A percentile compares a stretch with the other conserved stretches of the same genome.
phyloP scores from a whole-genome alignment of 176 grass and related monocot genomes.

The Hyparrhenia diplandra region DNA sequence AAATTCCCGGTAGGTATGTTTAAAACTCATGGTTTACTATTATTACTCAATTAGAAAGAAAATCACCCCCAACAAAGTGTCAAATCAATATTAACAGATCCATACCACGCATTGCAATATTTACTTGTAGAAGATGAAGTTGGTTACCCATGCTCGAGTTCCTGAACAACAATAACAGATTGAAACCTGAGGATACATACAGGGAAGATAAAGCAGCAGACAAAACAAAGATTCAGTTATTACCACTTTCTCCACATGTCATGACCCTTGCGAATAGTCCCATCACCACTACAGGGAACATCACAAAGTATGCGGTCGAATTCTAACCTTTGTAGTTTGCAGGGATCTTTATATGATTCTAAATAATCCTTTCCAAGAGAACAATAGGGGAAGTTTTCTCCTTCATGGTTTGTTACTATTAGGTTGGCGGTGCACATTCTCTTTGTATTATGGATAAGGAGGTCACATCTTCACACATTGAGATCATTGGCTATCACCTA shows the following conservation, averaged over 20 bases:
- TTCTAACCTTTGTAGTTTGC: conserved; percentile 30
- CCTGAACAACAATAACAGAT: conserved; percentile 43
- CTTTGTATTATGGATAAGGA: conserved; percentile 94
- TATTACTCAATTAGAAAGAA: not conserved
- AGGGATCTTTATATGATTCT: conserved; percentile 14
- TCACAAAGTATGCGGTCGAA: conserved; percentile 90
- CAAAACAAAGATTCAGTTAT: not conserved
- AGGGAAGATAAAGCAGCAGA: conserved; percentile 17
- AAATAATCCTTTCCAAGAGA: conserved; percentile 26
- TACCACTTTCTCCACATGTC: conserved; percentile 95
- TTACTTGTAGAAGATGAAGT: conserved; percentile 81
- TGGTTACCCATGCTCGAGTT: conserved; percentile 72
- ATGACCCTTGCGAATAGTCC: conserved; percentile 80
- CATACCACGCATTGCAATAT: conserved; percentile 91
- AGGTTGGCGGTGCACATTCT: conserved; percentile 91
- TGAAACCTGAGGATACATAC: conserved; percentile 4
- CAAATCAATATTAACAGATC: conserved; percentile 13
- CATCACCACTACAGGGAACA: conserved; percentile 97
- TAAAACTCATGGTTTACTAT: conserved; percentile 3
- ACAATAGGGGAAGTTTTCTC: conserved; percentile 72
- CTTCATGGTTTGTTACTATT: conserved; percentile 93
- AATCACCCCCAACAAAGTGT: not conserved
- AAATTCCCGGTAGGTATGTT: not conserved
- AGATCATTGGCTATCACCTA: conserved; percentile 88
- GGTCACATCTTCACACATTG: conserved; percentile 83